Evolutionary conservation across 257 asterid genomes (phyloP), one percentile per base, ranked within the genome.

Genomic region (Sherardia arvensis): DNA sequence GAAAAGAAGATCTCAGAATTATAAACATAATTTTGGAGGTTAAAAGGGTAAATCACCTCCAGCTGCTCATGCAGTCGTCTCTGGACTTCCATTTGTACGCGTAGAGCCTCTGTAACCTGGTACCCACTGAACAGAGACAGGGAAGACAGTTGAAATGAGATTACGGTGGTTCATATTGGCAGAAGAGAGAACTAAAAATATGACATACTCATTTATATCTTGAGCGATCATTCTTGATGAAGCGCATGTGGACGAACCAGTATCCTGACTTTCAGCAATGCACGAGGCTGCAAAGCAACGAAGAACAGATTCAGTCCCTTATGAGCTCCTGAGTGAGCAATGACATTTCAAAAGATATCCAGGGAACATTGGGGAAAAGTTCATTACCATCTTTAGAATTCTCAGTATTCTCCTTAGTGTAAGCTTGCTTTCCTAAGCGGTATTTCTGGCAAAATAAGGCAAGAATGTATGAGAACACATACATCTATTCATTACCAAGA

Each of bases 71-170:
- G 96, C 77, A 90, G 82, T 73, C 83, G 78, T 74, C 85, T 68
- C 66, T 90, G 96, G 64, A 90, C 93, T 77, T 90, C 97, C 97
- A 90, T 90, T 79, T 90, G 97, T 34, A 79, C 85, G n/a, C 93
- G 93, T 80, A 90, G 72, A 66, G 97, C 97, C 78, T 90, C 97
- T 3, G 96, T 87, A 62, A 90, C 93, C 81, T 83, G 96, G 80
- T 68, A 77, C 20, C 97, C 91, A 56, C 97, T 90, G 92, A 65
- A 60, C 14, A 71, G 58, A 72, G 72, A 53, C 71, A 67, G 65
- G 66, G 30, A 22, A 40, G 61, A 56, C 33, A 43, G 60, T 29
- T 17, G 43, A 74, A 66, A 8, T 21, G 21, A 36, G 70, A 34
- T 63, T 45, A 7, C 3, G 8, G 26, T 7, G 55, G 55, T 53